Evolutionary conservation across 78 protist species (phyloP).

Genomic region (Tieghemostelium lacteum): DNA sequence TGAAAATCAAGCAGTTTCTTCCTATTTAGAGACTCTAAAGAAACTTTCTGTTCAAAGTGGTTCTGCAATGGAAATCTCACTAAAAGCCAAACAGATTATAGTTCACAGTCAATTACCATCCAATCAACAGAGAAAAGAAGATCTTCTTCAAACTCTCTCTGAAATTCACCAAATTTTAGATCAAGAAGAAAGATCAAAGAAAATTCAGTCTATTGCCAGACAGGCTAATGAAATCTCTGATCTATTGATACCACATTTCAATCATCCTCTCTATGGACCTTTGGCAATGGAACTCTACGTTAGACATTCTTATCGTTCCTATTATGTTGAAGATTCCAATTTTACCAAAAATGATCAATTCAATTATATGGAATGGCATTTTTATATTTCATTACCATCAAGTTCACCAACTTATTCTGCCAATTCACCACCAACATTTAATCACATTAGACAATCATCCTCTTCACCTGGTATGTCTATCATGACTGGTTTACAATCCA

Average conservation of each 20-base stretch:
- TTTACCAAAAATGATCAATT: constrained; percentile 5
- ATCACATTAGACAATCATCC: neutral
- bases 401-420: neutral
- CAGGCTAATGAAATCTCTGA: constrained; percentile 49
- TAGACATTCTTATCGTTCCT: constrained; percentile 68
- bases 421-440: neutral
- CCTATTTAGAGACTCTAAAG: constrained; percentile 29
- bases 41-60: constrained; percentile 29
- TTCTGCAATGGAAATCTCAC: constrained; percentile 41
- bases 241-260: constrained; percentile 45
- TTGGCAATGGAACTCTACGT: constrained; percentile 61
- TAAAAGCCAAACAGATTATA: constrained; percentile 48
- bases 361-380: constrained; percentile 50
- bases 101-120: constrained; percentile 63
- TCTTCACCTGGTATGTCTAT: constrained; percentile 35
- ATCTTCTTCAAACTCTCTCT: constrained; percentile 7
- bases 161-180: neutral
- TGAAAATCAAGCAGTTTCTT: neutral
- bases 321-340: constrained; percentile 42
- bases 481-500: constrained; percentile 51
- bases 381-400: constrained; percentile 50
- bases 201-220: constrained; percentile 13
- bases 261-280: neutral
- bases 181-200: constrained; percentile 20
- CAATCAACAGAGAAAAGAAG: constrained; percentile 16